phyloP scores from a whole-genome alignment of 2,329 filamentous ascomycete genomes.

The Thelonectria olida region DNA sequence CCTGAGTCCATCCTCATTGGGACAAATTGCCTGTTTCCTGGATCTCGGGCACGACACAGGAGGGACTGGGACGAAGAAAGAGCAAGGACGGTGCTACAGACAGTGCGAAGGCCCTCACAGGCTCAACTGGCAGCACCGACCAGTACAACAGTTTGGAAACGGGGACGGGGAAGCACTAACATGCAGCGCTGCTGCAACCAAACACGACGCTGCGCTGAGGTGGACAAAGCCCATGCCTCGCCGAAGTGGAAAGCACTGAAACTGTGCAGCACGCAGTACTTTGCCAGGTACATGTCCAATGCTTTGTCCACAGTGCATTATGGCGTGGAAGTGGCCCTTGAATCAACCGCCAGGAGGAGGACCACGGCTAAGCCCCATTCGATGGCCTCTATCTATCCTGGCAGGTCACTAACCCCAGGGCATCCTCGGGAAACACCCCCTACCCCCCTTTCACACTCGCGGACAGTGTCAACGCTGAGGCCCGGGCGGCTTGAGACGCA shows the following conservation, averaged over 20 bases:
- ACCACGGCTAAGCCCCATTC: constrained; percentile 34
- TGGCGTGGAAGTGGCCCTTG: constrained; percentile 17
- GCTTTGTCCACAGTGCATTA: constrained; percentile 8
- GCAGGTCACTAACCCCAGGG: constrained; percentile 18
- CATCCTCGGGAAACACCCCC: constrained; percentile 15
- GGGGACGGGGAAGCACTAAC: neutral
- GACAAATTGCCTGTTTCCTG: neutral
- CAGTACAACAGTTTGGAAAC: constrained; percentile 10
- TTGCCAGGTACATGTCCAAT: constrained; percentile 8
- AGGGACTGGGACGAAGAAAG: neutral
- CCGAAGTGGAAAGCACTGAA: neutral
- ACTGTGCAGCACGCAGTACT: neutral
- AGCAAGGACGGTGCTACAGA: neutral
- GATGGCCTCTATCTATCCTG: constrained; percentile 29
- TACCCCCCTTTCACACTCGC: neutral
- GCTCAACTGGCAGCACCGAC: constrained; percentile 11
- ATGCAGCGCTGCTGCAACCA: neutral
- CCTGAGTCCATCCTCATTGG: neutral
- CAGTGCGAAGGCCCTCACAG: neutral
- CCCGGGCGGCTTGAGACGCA: constrained; percentile 8
- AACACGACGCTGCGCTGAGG: neutral
- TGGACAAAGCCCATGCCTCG: too few relatives aligned
- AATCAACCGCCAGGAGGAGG: constrained; percentile 20
- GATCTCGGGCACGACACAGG: neutral
- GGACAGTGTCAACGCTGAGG: neutral